Evolutionary conservation across 2,329 filamentous ascomycete species (phyloP), one percentile per base, ranked within the genome.

Genomic region (Scedosporium dehoogii): DNA sequence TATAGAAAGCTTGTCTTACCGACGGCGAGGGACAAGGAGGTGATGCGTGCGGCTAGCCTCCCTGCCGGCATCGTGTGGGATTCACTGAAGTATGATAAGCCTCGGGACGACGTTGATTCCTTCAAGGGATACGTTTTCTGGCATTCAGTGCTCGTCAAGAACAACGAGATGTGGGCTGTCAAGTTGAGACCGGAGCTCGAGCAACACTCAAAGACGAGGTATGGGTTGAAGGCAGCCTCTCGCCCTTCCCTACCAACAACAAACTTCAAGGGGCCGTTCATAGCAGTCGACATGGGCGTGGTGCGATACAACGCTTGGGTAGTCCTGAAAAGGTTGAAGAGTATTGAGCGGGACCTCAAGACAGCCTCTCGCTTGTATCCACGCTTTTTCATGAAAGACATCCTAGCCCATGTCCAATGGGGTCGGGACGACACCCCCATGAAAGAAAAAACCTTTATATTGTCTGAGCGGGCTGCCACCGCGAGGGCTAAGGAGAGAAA

Each of bases 1-100:
- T 76, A 73, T 70, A 71, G 72, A 27, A 72, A 72, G 0, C 68
- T 78, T 9, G n/a, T 61, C 14, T 18, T 61, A 12, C 38, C 10
- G 23, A 53, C 46, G n/a, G 12, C 25, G 14, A 27, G 33, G 18
- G 44, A 61, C 9, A 25, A 25, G 14, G 21, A 18, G 46, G 51
- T 16, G 59, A 55, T 5, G 46, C 51, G 59, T 10, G 27, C 16
- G 46, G 18, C 10, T 23, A 53, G 51, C 46, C 58, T 60, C 23
- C 56, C 62, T 0, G 21, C 25, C 38, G 41, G 62, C 12, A 62
- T 66, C 41, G 46, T 65, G 14, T 68, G 64, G 55, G 53, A 62
- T 44, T 62, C 64, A 9, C 48, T 66, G 21, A 59, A 61, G 16
- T 48, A 64, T 48, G 46, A 60, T 16, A n/a, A 59, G 48, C 61